Evolutionary conservation across 345 rosid species (phyloP), one percentile per base, ranked within the genome.

Genomic region (Trapa incisa): DNA sequence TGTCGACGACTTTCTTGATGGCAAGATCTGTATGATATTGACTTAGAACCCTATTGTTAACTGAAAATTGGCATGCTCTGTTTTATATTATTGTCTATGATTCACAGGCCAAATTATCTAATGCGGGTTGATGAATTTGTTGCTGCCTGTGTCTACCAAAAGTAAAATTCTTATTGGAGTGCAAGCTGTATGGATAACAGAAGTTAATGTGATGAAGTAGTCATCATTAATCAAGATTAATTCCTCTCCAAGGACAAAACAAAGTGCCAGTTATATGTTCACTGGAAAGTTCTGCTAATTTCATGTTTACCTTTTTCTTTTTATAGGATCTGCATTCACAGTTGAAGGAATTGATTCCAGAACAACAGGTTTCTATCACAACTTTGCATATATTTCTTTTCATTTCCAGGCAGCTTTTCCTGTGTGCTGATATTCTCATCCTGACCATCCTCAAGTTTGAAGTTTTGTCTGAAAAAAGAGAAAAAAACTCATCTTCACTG

Each of bases 321-420:
- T 48, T 70, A 64, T 78, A 94, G 99, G 96, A 89, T 75, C 92
- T 94, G 67, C 86, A 83, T 73, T 87, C 97, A 65, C 95, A 88
- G 87, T 80, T 94, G 75, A 87, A 80, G 77, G 97, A 88, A 77
- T 70, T 91, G 78, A 94, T 94, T 77, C 99, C 99, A 2, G 95
- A 89, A 73, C 92, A 94, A 76, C 99, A 91, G 96, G 99, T 87
- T 64, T 61, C 66, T 61, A 47, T 65, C 67, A 29, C 11, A 45
- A 37, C 66, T 63, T 61, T 37, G 16, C 58, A 37, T 41, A 17
- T 53, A 36, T 56, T 6, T 39, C 38, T 11, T 58, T 11, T 58
- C 60, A n/a, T 54, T n/a, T 6, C 35, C 35, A n/a, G 8, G 33
- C 6, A 54, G 22, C 13, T 22, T 58, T 58, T 47, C 48, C 16